Evolutionary conservation across 805 yeast species (phyloP).

Genomic region (Wickerhamiella brachini): DNA sequence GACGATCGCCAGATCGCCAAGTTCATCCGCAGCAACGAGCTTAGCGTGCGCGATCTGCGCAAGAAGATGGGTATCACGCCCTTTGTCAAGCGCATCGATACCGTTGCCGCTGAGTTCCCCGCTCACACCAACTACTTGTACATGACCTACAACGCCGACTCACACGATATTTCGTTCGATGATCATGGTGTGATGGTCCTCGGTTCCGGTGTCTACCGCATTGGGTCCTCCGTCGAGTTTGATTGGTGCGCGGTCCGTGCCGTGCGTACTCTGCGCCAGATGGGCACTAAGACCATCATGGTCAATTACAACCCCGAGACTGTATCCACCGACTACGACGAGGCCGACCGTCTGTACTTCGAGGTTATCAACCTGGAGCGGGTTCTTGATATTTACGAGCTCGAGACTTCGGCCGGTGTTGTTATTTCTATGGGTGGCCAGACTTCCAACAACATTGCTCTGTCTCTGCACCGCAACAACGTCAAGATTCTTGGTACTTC

Average conservation of each 20-base stretch:
- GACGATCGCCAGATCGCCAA: constrained; percentile 94
- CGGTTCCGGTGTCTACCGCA: constrained; percentile 97
- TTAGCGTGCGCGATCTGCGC: constrained; percentile 80
- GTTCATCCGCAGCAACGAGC: constrained; percentile 78
- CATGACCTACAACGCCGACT: constrained; percentile 85
- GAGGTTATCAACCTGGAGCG: constrained; percentile 92
- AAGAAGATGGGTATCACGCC: constrained; percentile 79
- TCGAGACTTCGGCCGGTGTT: constrained; percentile 83
- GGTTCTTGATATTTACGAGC: constrained; percentile 85
- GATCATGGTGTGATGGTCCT: constrained; percentile 91
- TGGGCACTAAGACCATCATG: constrained; percentile 86
- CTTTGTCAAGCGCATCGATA: constrained; percentile 91
- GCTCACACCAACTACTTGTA: constrained; percentile 89
- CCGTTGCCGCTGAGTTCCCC: constrained; percentile 98
- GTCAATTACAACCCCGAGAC: constrained; percentile 97
- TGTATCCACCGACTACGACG: constrained; percentile 97
- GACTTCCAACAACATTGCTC: constrained; percentile 91
- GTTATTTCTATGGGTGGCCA: constrained; percentile 98
- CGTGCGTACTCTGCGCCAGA: constrained; percentile 79
- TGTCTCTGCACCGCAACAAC: constrained; percentile 81
- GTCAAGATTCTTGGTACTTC: constrained; percentile 94
- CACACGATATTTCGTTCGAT: constrained; percentile 74
- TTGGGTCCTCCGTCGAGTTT: constrained; percentile 96
- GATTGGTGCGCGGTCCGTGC: constrained; percentile 99
- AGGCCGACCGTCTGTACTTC: constrained; percentile 91